Evolutionary conservation across 2,329 filamentous ascomycete genomes (phyloP), one percentile per base, ranked within the genome.

Genomic region (Cladosporium sp.): DNA sequence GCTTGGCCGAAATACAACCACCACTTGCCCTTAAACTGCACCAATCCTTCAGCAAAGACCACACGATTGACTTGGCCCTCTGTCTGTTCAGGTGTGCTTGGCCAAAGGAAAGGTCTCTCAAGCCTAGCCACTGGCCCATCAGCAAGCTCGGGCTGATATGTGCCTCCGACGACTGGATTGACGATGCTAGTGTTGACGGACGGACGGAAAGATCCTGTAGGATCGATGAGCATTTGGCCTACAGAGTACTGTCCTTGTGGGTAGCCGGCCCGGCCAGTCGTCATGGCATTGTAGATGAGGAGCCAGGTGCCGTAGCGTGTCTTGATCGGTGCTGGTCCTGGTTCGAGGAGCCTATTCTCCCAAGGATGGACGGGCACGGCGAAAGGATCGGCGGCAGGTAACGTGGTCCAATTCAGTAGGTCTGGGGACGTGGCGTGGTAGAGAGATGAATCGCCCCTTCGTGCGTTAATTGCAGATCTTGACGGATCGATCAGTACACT

Each of bases 191-290:
- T 50, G 12, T 62, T 61, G n/a, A 62, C 58, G 4, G 45, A 59
- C 1, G 59, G 60, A 8, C 56, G 35, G 25, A 62, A 62, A 6
- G 56, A 47, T 1, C 58, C 56, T 1, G 47, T 42, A 3, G 68
- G 68, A 61, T 72, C 69, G 34, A 72, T 62, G 45, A 72, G 60
- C 69, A 72, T 71, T 59, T 72, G 65, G 3, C 70, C 69, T 1
- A 66, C 66, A n/a, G 63, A 65, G 58, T 72, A 72, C 47, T 70
- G 67, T 15, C 55, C 66, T 19, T 61, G 42, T 4, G 60, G 63
- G 57, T 66, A 72, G 3, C 66, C 68, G 10, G 59, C 65, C n/a
- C 61, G 54, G 0, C 67, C 67, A 5, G 64, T 66, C 6, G 65
- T 65, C 49, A 66, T 62, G 15, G 64, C 67, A 42, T 71, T 70